Base-by-base conservation (phyloP, 2,329 filamentous ascomycete genomes). In the Talaromyces verruculosus region DNA sequence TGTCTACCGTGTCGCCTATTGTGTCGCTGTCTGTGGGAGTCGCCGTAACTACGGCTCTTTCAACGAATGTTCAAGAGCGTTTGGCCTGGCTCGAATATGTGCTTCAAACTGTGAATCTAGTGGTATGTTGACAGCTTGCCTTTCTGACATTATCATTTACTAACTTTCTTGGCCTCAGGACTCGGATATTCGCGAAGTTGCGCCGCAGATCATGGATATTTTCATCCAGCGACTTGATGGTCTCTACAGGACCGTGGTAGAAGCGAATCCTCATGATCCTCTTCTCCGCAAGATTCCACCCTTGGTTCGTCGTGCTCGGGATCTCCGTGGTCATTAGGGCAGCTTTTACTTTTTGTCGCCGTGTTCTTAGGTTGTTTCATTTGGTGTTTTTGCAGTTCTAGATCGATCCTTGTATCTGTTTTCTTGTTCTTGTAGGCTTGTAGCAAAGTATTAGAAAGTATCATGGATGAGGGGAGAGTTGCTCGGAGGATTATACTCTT, bases 21-120 rank as follows among this genome's bases (percentile, higher is more conserved):
- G 82, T 89, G 41, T 80, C 83, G 28, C 81, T 89, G 49, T 88
- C 86, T 2, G 85, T 88, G 30, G 85, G 84, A 62, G 86, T 86
- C 25, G 86, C 87, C n/a, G 84, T 89, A 30, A 87, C 85, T 1
- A 82, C 84, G 2, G 81, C 82, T 53, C 77, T 89, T 65, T 79
- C 84, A 35, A 84, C 82, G 10, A 84, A 86, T 67, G 73, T 85
- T 30, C 72, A 77, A 39, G 80, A 85, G 73, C 85, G 87, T 65
- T 80, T 89, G 15, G 75, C 81, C 25, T 89, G 87, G 87, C 80
- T 89, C 30, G 81, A 84, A 60, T 79, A 81, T 61, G 84, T 87
- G 11, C 78, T 89, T 64, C 76, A 78, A 68, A 81, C 79, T 60
- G 82, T 89, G 62, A 81, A 88, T 71, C 78, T 83, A 15, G 77